Percentiles rank a stretch among this genome's conserved stretches.
These are phyloP conservation scores for Diutina pseudorugosa DNA, from an alignment of 1,139 yeast genomes.

Conservation along the genomic window DNA sequence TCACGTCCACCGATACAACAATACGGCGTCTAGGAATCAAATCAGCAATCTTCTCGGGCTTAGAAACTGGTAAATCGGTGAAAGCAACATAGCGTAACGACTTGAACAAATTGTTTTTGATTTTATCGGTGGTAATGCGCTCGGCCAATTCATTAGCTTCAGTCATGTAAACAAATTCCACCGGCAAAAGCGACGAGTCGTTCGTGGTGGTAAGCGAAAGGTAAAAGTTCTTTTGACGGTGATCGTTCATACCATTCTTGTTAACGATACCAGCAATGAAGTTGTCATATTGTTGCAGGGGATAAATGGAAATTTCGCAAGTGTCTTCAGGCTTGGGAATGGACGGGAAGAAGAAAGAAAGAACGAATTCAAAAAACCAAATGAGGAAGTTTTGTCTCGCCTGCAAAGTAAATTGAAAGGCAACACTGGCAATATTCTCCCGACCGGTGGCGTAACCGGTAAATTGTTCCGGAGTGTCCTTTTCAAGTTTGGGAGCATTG, in stretches of 20 bases:
- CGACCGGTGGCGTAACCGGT: constrained; percentile 87
- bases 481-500: constrained; percentile 14
- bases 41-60: constrained; percentile 46
- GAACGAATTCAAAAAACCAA: constrained; percentile 41
- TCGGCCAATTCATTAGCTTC: constrained; percentile 78
- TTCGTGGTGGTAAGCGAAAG: constrained; percentile 76
- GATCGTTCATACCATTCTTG: constrained; percentile 68
- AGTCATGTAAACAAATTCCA: constrained; percentile 75
- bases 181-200: constrained; percentile 58
- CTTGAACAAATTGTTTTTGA: constrained; percentile 36
- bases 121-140: constrained; percentile 36
- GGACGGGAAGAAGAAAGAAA: constrained; percentile 41
- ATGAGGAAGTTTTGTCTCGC: constrained; percentile 75
- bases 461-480: constrained; percentile 61
- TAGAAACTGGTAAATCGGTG: constrained; percentile 69
- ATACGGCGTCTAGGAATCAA: constrained; percentile 44
- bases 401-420: constrained; percentile 49
- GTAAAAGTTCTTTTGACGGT: constrained; percentile 67
- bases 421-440: constrained; percentile 52
- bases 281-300: constrained; percentile 47
- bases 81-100: constrained; percentile 58
- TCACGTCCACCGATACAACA: constrained; percentile 36
- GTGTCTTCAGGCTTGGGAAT: constrained; percentile 46
- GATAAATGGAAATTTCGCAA: constrained; percentile 50
- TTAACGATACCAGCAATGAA: constrained; percentile 79